phyloP scores from a whole-genome alignment of 2,329 filamentous ascomycete species.

The Exophiala spinifera region DNA sequence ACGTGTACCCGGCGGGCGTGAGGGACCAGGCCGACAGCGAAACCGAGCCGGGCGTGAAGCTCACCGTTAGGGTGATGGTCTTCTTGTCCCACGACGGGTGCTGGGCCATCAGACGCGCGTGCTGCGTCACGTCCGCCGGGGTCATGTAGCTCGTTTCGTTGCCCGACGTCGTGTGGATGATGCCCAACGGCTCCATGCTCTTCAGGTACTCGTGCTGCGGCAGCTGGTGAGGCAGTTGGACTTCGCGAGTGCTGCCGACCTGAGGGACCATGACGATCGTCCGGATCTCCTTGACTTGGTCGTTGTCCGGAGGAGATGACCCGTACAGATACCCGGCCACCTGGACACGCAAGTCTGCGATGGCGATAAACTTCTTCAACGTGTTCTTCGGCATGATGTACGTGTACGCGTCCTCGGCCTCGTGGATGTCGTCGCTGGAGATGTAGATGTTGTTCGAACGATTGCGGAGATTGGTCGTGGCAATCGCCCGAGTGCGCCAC shows the following conservation, averaged over 20 bases:
- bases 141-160: slow-evolving; percentile 97
- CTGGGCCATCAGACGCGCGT: slow-evolving; percentile 81
- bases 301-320: slow-evolving; percentile 85
- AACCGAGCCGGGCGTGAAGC: slow-evolving; percentile 94
- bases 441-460: slow-evolving; percentile 98
- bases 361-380: slow-evolving; percentile 95
- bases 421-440: slow-evolving; percentile 86
- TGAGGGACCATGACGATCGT: slow-evolving; percentile 98
- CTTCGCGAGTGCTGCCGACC: slow-evolving; percentile 86
- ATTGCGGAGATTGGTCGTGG: slow-evolving; percentile 90
- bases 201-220: slow-evolving; percentile 90
- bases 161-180: slow-evolving; percentile 93
- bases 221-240: slow-evolving; percentile 83
- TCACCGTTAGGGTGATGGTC: slow-evolving; percentile 90
- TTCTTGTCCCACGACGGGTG: slow-evolving; percentile 82
- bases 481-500: slow-evolving; percentile 95
- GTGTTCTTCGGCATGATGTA: slow-evolving; percentile 99
- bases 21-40: slow-evolving; percentile 91
- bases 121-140: slow-evolving; percentile 88
- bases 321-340: slow-evolving; percentile 96
- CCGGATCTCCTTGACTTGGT: slow-evolving; percentile 93
- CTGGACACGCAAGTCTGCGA: slow-evolving; percentile 92
- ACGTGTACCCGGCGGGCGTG: slow-evolving; percentile 88
- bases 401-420: slow-evolving; percentile 77
- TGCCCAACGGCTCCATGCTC: slow-evolving; percentile 80